Conservation (phyloP, 2,329 filamentous ascomycete species). For the Samsoniella hepiali region DNA sequence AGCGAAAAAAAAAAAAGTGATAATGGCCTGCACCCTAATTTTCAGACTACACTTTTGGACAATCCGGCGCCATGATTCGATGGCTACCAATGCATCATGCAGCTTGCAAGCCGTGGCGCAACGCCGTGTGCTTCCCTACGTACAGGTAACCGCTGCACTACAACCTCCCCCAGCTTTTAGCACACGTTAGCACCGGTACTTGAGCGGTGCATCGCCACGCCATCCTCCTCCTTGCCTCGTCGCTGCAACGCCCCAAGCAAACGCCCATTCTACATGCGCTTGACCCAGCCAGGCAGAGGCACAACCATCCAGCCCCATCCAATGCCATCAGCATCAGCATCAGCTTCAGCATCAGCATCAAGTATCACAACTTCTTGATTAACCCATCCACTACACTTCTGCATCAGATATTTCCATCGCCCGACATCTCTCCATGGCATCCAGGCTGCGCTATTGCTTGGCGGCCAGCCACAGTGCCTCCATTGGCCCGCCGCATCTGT, state of each 20-base stretch:
- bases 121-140: background rate
- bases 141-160: background rate
- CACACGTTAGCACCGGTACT: background rate
- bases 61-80: background rate
- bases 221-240: no score
- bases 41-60: background rate
- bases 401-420: background rate
- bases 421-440: background rate
- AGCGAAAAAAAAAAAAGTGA: background rate
- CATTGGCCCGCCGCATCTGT: background rate
- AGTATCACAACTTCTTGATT: background rate
- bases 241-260: no score
- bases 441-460: background rate
- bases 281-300: no score
- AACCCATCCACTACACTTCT: no score
- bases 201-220: no score
- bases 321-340: background rate
- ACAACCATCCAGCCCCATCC: background rate
- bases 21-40: background rate
- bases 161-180: conserved; percentile 11
- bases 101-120: background rate
- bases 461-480: background rate
- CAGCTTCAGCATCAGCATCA: background rate
- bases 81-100: background rate
- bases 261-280: no score